These are phyloP conservation scores for Dittrichia graveolens DNA, from an alignment of 129 eudicot species.

Conservation along the genomic window DNA sequence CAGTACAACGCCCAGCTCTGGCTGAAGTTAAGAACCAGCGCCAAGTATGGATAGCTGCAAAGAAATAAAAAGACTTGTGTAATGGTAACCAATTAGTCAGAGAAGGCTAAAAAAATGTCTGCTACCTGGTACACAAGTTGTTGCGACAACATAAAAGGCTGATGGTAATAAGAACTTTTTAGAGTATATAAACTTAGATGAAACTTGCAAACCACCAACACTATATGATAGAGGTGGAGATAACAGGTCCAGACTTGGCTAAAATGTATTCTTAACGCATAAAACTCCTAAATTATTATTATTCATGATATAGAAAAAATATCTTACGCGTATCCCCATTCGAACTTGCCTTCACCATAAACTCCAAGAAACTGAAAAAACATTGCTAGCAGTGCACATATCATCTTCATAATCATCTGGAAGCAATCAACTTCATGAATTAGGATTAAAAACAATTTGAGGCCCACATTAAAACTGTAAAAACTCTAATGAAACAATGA, in stretches of 20 bases:
- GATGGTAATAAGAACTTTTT: background rate
- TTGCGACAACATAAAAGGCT: background rate
- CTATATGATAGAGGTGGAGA: background rate
- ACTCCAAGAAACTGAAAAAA: constrained; percentile 72
- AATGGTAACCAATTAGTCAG: constrained; percentile 5
- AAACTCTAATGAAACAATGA: background rate
- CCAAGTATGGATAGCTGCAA: constrained; percentile 94
- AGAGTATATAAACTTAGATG: background rate
- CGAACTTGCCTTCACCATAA: constrained; percentile 90
- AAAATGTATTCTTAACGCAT: constrained; percentile 2
- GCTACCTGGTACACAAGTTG: constrained; percentile 5
- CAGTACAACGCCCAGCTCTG: constrained; percentile 98
- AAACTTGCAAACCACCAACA: background rate
- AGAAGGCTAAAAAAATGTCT: background rate
- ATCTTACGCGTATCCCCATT: constrained; percentile 93
- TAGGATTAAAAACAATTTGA: background rate
- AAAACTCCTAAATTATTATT: background rate
- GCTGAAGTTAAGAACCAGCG: constrained; percentile 88
- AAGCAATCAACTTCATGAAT: constrained; percentile 22
- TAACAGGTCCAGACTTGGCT: background rate
- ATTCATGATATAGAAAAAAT: background rate
- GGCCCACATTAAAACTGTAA: background rate
- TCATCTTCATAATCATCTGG: constrained; percentile 90
- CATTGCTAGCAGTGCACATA: constrained; percentile 80
- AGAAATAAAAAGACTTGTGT: constrained; percentile 21